Evolutionary conservation across 2,329 filamentous ascomycete genomes (phyloP), one percentile per base, ranked within the genome.

Genomic region (Cladophialophora immunda): DNA sequence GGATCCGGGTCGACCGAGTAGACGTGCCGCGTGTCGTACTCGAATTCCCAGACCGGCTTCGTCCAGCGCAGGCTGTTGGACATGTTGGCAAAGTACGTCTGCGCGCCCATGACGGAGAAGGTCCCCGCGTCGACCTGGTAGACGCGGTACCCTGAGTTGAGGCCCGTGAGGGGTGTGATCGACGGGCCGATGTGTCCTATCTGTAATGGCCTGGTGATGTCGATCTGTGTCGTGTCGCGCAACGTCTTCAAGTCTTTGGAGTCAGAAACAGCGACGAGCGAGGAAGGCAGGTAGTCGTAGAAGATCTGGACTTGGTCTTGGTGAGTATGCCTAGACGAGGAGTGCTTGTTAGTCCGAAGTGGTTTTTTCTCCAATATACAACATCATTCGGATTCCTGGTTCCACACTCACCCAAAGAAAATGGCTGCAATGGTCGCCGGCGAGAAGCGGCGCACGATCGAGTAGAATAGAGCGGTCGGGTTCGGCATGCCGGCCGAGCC

Each of bases 21-120:
- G 1, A 66, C 67, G 9, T 68, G 32, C 11, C 74, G 68, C 4
- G 73, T 65, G 53, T 73, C 71, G 56, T 76, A 77, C 30, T 76
- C 75, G 13, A 73, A 73, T 60, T 76, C 55, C 75, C 75, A 76
- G 29, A 70, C 65, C 9, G 73, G 73, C n/a, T 62, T 71, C 2
- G 66, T 73, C 74, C 73, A 76, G 17, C 54, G 62, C 25, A 72
- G 67, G 25, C 72, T 70, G 54, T 76, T 71, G 47, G 70, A 73
- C 38, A 75, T 68, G 52, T 75, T 75, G 52, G 75, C 75, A 45
- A 75, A 75, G 66, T 75, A 76, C 0, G 74, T 76, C 57, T 76
- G 70, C 9, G 69, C 70, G 41, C 74, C 73, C 56, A 72, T 67
- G n/a, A 76, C 67, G 9, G 70, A 67, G 62, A 76, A 76, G 4